These are phyloP conservation scores for Centrapalus pauciflorus DNA, from an alignment of 129 eudicot species.

Conservation along the genomic window DNA sequence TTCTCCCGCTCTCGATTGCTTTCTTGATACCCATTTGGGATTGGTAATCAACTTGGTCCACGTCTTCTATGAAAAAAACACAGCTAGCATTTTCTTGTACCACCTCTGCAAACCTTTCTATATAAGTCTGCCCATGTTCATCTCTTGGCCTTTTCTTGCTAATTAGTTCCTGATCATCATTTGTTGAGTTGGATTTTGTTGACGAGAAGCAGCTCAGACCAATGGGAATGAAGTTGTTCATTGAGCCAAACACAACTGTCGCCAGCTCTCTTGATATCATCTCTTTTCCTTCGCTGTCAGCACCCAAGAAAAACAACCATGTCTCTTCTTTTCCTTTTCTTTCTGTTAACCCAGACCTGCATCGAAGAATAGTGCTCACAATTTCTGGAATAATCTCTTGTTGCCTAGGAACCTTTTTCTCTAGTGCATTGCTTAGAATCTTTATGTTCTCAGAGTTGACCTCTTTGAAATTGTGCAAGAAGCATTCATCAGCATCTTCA, in stretches of 20 bases:
- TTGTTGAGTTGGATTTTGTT: conserved; percentile 30
- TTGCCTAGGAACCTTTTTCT: conserved; percentile 62
- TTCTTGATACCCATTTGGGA: conserved; percentile 40
- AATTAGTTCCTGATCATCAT: conserved; percentile 28
- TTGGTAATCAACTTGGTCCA: conserved; percentile 44
- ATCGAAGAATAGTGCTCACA: conserved; percentile 36
- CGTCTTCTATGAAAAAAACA: conserved; percentile 51
- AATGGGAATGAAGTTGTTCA: conserved; percentile 25
- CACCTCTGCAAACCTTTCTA: conserved; percentile 42
- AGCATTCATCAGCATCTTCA: conserved; percentile 19
- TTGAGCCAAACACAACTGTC: conserved; percentile 44
- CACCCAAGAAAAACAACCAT: conserved; percentile 53
- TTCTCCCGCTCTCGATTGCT: conserved; percentile 43
- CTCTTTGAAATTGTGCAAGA: conserved; percentile 36
- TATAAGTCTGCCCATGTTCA: conserved; percentile 33
- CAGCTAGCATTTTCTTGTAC: conserved; percentile 48
- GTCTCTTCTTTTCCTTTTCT: conserved; percentile 35
- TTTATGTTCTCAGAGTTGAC: conserved; percentile 39
- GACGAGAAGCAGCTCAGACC: conserved; percentile 37
- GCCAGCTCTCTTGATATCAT: conserved; percentile 45
- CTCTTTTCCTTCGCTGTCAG: conserved; percentile 45
- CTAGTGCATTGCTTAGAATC: conserved; percentile 39
- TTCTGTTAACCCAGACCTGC: conserved; percentile 38
- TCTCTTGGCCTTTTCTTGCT: conserved; percentile 50
- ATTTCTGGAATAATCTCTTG: conserved; percentile 44